These are phyloP conservation scores for Cucurbita pepo DNA, from an alignment of 306 rosid species.

Conservation along the genomic window DNA sequence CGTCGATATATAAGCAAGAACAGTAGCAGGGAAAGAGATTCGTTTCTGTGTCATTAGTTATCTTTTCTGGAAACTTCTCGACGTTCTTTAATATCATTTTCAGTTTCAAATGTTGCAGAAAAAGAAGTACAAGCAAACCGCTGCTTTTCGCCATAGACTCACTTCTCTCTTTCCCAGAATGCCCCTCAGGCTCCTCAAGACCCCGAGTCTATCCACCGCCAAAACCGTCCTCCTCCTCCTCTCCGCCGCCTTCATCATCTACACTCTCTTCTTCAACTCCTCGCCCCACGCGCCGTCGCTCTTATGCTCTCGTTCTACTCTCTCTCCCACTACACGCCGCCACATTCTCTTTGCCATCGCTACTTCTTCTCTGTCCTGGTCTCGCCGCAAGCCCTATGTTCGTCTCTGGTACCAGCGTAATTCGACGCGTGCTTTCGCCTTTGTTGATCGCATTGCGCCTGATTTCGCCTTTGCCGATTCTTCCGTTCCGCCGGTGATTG, in stretches of 20 bases:
- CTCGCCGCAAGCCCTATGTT: constrained; percentile 38
- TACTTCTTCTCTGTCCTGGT: constrained; percentile 52
- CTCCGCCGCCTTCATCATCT: constrained; percentile 32
- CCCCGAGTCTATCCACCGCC: constrained; percentile 10
- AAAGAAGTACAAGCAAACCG: constrained; percentile 16
- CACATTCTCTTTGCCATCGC: constrained; percentile 61
- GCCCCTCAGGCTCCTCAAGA: not conserved
- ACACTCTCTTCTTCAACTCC: constrained; percentile 14
- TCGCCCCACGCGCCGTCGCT: not conserved
- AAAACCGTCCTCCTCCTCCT: constrained; percentile 27
- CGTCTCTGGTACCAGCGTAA: constrained; percentile 44
- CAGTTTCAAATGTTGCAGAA: constrained; percentile 8
- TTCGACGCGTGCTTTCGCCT: constrained; percentile 48
- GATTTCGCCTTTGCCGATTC: not conserved
- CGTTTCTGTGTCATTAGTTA: not conserved
- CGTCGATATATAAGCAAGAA: too few species aligned
- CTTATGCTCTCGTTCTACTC: not conserved
- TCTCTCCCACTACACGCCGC: constrained; percentile 41
- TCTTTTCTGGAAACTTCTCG: not conserved
- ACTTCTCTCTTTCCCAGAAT: not conserved
- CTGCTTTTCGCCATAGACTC: not conserved
- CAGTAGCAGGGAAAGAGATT: not conserved
- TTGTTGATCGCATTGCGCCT: constrained; percentile 31
- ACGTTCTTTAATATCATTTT: not conserved
- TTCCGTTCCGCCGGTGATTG: constrained; percentile 23